Percentiles rank a stretch among this genome's conserved stretches.
Evolutionary conservation across 805 yeast genomes (phyloP).

Genomic region (Candida verbasci): DNA sequence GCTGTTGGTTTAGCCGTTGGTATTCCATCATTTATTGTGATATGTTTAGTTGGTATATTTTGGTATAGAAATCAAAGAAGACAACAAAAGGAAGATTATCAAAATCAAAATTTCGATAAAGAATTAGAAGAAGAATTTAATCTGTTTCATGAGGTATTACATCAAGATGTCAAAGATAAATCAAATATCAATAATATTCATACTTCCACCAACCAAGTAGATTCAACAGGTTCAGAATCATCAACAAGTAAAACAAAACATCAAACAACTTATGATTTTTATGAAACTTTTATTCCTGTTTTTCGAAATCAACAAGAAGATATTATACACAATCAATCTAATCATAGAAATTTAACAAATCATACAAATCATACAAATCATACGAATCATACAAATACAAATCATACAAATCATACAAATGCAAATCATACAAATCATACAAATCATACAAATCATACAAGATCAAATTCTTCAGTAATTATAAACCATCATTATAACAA

Average conservation of each 20-base stretch:
- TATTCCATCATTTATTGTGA: constrained; percentile 29
- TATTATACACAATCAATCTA: neutral
- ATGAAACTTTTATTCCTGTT: constrained; percentile 39
- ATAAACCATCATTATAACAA: neutral
- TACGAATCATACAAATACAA: neutral
- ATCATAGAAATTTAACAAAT: neutral
- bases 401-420: neutral
- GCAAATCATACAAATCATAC: too few relatives aligned
- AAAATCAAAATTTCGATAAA: constrained; percentile 25
- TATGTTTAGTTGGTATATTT: constrained; percentile 19
- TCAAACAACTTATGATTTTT: constrained; percentile 33
- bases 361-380: neutral
- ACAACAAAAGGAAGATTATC: constrained; percentile 28
- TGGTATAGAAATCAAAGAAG: constrained; percentile 28
- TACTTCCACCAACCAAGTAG: too few relatives aligned
- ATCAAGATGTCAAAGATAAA: constrained; percentile 11
- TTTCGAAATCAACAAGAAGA: constrained; percentile 14
- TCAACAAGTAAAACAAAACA: constrained; percentile 2
- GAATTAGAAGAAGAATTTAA: constrained; percentile 34
- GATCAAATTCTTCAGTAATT: neutral
- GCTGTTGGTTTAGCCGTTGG: constrained; percentile 43
- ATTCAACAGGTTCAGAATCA: constrained; percentile 8
- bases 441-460: neutral
- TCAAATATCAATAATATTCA: neutral
- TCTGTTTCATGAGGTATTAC: constrained; percentile 35